These are phyloP conservation scores for Zizania palustris DNA, from an alignment of 202 grass and related monocot genomes.

Conservation along the genomic window DNA sequence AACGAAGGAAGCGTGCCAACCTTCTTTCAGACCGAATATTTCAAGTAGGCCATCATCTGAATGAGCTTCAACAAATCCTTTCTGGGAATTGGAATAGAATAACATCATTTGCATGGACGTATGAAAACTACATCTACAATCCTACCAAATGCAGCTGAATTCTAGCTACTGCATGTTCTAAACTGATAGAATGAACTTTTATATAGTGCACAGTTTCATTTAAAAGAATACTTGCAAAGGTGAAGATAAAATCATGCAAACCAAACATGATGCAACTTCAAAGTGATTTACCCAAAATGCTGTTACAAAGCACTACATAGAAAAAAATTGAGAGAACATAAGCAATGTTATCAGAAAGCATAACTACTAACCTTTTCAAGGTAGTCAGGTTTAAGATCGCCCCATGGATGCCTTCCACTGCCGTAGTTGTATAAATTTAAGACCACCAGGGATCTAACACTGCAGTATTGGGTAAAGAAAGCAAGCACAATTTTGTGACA, in stretches of 20 bases:
- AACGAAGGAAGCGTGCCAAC: slow-evolving; percentile 98
- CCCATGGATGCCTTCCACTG: slow-evolving; percentile 96
- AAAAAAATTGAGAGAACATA: slow-evolving; percentile 22
- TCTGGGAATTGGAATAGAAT: slow-evolving; percentile 51
- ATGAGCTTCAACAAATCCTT: slow-evolving; percentile 82
- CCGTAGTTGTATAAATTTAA: slow-evolving; percentile 89
- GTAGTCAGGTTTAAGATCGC: slow-evolving; percentile 87
- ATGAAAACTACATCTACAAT: slow-evolving; percentile 4
- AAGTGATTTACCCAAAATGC: neutral
- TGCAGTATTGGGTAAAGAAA: slow-evolving; percentile 46
- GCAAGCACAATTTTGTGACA: slow-evolving; percentile 24
- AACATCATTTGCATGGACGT: slow-evolving; percentile 24
- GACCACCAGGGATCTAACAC: slow-evolving; percentile 83
- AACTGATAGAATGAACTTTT: neutral
- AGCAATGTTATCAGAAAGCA: slow-evolving; percentile 1
- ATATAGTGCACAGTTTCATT: neutral
- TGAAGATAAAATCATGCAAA: neutral
- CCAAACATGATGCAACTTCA: slow-evolving; percentile 13
- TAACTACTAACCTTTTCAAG: slow-evolving; percentile 73
- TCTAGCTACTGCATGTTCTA: neutral
- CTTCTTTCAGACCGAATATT: slow-evolving; percentile 99
- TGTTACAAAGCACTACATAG: neutral
- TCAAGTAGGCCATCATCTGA: slow-evolving; percentile 95
- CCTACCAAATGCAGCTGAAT: slow-evolving; percentile 3
- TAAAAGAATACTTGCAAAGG: neutral